Evolutionary conservation across 2,329 filamentous ascomycete genomes (phyloP).

Genomic region (Chaetomium sp.): DNA sequence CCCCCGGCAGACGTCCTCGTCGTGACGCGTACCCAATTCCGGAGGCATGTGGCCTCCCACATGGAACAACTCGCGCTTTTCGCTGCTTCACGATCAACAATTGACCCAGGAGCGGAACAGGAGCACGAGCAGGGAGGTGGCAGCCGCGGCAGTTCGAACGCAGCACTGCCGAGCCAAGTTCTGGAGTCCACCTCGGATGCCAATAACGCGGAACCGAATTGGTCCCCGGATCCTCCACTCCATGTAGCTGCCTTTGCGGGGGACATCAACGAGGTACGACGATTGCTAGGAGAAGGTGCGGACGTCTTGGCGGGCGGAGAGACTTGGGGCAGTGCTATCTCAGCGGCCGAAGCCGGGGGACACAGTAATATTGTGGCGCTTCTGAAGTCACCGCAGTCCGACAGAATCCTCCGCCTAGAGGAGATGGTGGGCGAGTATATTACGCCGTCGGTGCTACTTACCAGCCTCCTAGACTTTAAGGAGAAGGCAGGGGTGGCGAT

Average conservation of each 20-base stretch:
- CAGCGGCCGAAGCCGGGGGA: neutral
- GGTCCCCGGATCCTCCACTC: neutral
- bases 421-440: too few relatives aligned
- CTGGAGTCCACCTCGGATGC: neutral
- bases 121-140: neutral
- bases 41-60: constrained; percentile 10
- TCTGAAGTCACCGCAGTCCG: neutral
- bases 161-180: neutral
- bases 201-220: neutral
- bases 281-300: neutral
- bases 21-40: neutral
- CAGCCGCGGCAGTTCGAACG: neutral
- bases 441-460: too few relatives aligned
- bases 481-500: too few relatives aligned
- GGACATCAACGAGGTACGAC: neutral
- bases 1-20: neutral
- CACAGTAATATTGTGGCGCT: neutral
- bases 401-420: too few relatives aligned
- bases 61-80: constrained; percentile 12
- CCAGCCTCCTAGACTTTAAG: too few relatives aligned
- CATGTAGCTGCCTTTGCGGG: neutral
- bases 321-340: neutral
- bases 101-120: too few relatives aligned
- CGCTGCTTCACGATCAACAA: neutral
- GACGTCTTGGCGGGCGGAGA: neutral